phyloP scores from a whole-genome alignment of 139 green algal species.

The Eudorina sp. region DNA sequence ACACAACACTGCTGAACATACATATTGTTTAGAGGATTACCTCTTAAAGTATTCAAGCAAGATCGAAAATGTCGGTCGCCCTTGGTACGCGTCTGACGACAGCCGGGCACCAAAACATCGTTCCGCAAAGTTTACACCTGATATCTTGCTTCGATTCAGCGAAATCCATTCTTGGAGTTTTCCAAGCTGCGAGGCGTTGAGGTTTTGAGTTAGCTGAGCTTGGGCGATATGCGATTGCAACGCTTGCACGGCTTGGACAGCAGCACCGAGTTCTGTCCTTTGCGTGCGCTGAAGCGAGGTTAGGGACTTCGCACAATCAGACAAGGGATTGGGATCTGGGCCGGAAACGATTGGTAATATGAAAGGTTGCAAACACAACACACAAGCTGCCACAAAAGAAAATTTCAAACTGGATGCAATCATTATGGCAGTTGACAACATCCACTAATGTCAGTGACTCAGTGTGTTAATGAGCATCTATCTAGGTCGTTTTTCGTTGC shows the following conservation, averaged over 20 bases:
- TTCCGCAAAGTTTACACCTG: neutral
- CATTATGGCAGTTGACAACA: too few species aligned
- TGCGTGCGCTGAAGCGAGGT: neutral
- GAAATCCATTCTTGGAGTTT: neutral
- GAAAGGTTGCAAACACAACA: too few species aligned
- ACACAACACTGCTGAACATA: too few species aligned
- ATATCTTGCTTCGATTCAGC: neutral
- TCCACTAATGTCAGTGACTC: too few species aligned
- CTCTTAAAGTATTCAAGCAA: slow-evolving; percentile 35
- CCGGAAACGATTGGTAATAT: too few species aligned
- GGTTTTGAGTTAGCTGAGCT: neutral
- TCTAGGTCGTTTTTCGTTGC: too few species aligned
- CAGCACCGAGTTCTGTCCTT: neutral
- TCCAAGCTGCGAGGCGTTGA: neutral
- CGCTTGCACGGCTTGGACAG: neutral
- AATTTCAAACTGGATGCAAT: too few species aligned
- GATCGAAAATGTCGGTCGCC: neutral
- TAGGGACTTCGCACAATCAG: neutral
- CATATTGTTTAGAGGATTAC: too few species aligned
- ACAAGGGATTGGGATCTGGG: neutral
- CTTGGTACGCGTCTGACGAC: neutral
- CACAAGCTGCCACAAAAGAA: too few species aligned
- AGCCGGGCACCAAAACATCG: neutral
- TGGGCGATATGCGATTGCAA: neutral
- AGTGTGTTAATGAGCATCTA: too few species aligned